Conservation (phyloP, 331 rosid genomes). For the Pyrus hybrid region DNA sequence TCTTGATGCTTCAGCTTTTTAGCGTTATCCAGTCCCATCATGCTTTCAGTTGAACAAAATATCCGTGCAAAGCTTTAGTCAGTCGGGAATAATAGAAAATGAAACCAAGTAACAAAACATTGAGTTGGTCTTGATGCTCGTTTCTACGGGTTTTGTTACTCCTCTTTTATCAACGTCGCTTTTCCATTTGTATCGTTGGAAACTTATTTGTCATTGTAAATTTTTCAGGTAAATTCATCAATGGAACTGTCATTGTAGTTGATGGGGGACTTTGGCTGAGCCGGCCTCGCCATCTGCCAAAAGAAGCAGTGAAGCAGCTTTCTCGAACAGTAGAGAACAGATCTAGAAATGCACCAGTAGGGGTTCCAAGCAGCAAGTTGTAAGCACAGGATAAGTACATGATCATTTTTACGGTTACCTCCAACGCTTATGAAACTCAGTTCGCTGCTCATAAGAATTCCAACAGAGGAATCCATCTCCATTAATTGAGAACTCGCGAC, state of each 20-base stretch:
- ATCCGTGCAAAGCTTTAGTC: not conserved
- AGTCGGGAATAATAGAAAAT: not conserved
- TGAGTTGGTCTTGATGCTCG: not conserved
- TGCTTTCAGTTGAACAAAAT: not conserved
- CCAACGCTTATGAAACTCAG: not conserved
- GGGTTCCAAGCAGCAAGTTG: slow-evolving; percentile 77
- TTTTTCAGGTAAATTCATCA: slow-evolving; percentile 70
- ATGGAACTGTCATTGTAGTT: slow-evolving; percentile 53
- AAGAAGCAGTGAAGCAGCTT: slow-evolving; percentile 65
- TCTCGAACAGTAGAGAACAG: slow-evolving; percentile 77
- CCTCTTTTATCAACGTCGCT: not conserved
- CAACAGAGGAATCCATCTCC: not conserved
- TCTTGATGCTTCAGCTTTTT: not conserved
- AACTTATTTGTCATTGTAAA: slow-evolving; percentile 12
- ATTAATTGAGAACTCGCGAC: not conserved
- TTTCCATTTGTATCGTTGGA: not conserved
- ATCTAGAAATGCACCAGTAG: slow-evolving; percentile 50
- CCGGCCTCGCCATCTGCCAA: slow-evolving; percentile 62
- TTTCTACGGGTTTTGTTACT: not conserved
- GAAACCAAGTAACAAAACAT: not conserved
- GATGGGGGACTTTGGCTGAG: slow-evolving; percentile 96
- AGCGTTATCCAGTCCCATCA: not conserved
- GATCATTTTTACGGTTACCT: not conserved
- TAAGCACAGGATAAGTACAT: slow-evolving; percentile 18
- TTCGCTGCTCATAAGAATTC: not conserved